Evolutionary conservation across 2,329 filamentous ascomycete species (phyloP).

Genomic region (Xylaria hypoxylon): DNA sequence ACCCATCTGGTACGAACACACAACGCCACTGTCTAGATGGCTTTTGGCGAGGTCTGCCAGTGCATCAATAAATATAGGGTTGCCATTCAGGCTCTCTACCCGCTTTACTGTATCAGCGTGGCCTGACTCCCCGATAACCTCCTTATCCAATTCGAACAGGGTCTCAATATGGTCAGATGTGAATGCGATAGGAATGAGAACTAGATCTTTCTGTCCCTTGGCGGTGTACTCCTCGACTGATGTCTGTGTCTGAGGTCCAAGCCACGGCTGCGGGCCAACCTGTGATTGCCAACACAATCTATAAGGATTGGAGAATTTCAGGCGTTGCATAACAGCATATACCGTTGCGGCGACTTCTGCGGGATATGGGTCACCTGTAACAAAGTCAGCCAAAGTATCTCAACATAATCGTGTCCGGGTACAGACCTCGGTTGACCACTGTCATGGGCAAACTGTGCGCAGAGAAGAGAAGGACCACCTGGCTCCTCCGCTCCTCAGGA

Average conservation of each 20-base stretch:
- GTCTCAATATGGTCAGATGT: slow-evolving; percentile 99
- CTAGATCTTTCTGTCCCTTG: slow-evolving; percentile 89
- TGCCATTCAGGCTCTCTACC: slow-evolving; percentile 92
- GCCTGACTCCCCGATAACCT: slow-evolving; percentile 90
- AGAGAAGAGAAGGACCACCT: slow-evolving; percentile 90
- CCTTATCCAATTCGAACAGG: slow-evolving; percentile 90
- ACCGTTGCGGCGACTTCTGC: slow-evolving; percentile 96
- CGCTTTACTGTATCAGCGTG: slow-evolving; percentile 85
- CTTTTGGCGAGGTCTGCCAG: slow-evolving; percentile 86
- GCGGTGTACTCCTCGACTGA: slow-evolving; percentile 90
- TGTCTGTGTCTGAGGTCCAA: slow-evolving; percentile 90
- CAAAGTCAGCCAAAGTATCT: slow-evolving; percentile 46
- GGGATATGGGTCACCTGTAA: slow-evolving; percentile 87
- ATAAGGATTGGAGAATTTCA: slow-evolving; percentile 90
- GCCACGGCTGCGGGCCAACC: slow-evolving; percentile 93
- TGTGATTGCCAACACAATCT: slow-evolving; percentile 98
- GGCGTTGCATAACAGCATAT: slow-evolving; percentile 92
- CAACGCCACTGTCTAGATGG: slow-evolving; percentile 76
- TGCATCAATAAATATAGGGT: slow-evolving; percentile 87
- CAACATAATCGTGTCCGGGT: not conserved
- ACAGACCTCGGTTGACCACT: slow-evolving; percentile 87
- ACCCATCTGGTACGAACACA: slow-evolving; percentile 86
- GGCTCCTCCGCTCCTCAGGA: slow-evolving; percentile 79
- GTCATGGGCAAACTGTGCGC: slow-evolving; percentile 97
- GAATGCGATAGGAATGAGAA: slow-evolving; percentile 95